Conservation (phyloP, 2,329 filamentous ascomycete genomes). For the Gyromitra esculenta region DNA sequence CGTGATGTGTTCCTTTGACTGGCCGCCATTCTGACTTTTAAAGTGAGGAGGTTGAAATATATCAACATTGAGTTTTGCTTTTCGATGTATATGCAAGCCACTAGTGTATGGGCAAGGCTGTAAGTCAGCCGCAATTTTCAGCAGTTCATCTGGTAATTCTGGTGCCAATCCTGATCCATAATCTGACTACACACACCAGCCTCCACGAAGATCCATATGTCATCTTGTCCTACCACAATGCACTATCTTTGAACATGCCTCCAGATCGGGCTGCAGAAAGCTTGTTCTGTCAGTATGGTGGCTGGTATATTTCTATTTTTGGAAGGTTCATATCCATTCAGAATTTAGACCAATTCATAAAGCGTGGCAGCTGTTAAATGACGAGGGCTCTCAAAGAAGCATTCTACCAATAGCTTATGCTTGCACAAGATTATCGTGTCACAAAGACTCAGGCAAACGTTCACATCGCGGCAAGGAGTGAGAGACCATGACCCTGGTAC, state of each 20-base stretch:
- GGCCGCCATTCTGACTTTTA: conserved; percentile 19
- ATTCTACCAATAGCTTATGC: conserved; percentile 12
- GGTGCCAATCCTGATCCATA: conserved; percentile 27
- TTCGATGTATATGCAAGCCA: conserved; percentile 30
- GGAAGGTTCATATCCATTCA: conserved; percentile 9
- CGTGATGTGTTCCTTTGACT: conserved; percentile 37
- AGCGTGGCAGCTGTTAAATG: conserved; percentile 4
- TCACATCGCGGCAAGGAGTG: conserved; percentile 23
- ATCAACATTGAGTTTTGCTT: conserved; percentile 37
- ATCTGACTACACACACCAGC: conserved; percentile 29
- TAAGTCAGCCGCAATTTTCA: conserved; percentile 44
- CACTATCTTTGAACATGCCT: conserved; percentile 22
- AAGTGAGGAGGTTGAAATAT: conserved; percentile 33
- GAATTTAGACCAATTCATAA: neutral
- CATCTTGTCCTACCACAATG: conserved; percentile 36
- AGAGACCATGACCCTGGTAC: conserved; percentile 33
- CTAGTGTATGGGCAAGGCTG: conserved; percentile 28
- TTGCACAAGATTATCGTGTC: neutral
- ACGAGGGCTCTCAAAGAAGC: neutral
- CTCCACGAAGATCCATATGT: conserved; percentile 34
- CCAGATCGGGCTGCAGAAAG: conserved; percentile 45
- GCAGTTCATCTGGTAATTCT: conserved; percentile 45
- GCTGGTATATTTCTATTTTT: conserved; percentile 46
- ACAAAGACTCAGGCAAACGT: conserved; percentile 5
- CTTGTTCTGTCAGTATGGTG: conserved; percentile 40